Conservation (phyloP, 2,329 filamentous ascomycete species). For the Talaromyces sp. region DNA sequence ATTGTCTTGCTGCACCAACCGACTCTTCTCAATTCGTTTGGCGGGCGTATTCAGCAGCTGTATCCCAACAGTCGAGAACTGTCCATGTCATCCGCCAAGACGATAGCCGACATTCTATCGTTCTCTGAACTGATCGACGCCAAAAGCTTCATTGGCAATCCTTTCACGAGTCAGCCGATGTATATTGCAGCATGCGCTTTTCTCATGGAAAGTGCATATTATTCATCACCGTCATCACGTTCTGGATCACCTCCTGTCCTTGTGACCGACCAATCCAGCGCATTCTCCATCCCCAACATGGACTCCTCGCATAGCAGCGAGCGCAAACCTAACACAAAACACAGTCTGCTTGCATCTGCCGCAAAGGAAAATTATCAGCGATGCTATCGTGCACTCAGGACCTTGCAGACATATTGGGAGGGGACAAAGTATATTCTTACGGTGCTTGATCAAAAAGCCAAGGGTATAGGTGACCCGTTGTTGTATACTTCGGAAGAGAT, state of each 20-base stretch:
- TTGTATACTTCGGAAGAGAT: slow-evolving; percentile 70
- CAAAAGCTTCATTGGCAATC: slow-evolving; percentile 81
- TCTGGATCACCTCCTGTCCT: slow-evolving; percentile 51
- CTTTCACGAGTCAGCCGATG: slow-evolving; percentile 85
- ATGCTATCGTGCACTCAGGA: slow-evolving; percentile 78
- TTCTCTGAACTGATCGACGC: slow-evolving; percentile 83
- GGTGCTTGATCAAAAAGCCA: slow-evolving; percentile 80
- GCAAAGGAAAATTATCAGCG: slow-evolving; percentile 84
- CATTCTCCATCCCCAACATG: slow-evolving; percentile 33
- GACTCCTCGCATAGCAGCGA: slow-evolving; percentile 27
- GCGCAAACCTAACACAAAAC: slow-evolving; percentile 52
- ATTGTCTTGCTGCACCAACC: slow-evolving; percentile 84
- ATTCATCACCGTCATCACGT: slow-evolving; percentile 63
- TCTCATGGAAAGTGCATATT: slow-evolving; percentile 73
- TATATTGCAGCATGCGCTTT: slow-evolving; percentile 90
- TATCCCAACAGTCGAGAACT: slow-evolving; percentile 75
- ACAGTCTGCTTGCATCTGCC: slow-evolving; percentile 72
- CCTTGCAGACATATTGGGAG: slow-evolving; percentile 80
- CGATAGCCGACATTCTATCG: slow-evolving; percentile 81
- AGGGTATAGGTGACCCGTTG: slow-evolving; percentile 75
- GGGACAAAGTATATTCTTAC: slow-evolving; percentile 84
- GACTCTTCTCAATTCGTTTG: slow-evolving; percentile 74
- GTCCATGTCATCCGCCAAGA: slow-evolving; percentile 86
- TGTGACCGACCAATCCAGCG: slow-evolving; percentile 31
- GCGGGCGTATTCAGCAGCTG: slow-evolving; percentile 65